Percentiles rank a stretch among this genome's conserved stretches.
phyloP scores from a whole-genome alignment of 768 basidiomycete species.

The Naganishia antarctica region DNA sequence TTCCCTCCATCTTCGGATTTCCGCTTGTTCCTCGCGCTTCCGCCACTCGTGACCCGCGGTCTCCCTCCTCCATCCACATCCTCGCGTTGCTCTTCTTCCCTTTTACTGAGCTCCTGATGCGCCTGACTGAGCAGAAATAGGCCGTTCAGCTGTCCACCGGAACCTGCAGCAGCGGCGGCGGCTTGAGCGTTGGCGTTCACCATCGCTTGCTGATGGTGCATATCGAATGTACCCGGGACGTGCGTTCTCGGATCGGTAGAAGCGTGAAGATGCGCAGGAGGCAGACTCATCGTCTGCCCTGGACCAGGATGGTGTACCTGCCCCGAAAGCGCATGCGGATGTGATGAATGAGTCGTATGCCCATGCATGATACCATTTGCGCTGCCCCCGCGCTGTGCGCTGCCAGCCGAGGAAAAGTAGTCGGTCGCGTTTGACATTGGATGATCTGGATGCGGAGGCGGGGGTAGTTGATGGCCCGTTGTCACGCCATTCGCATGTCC shows the following conservation, averaged over 20 bases:
- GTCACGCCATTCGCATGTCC: neutral
- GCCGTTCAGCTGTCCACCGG: slow-evolving; percentile 67
- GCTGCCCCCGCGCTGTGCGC: too few relatives aligned
- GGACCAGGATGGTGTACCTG: slow-evolving; percentile 17
- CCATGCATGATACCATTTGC: too few relatives aligned
- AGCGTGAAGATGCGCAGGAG: slow-evolving; percentile 27
- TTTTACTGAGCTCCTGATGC: slow-evolving; percentile 90
- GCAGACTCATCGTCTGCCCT: slow-evolving; percentile 19
- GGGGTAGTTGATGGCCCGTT: neutral
- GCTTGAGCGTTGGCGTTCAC: slow-evolving; percentile 8
- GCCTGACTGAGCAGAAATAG: slow-evolving; percentile 90
- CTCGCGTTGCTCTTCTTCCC: slow-evolving; percentile 63
- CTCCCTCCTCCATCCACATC: neutral
- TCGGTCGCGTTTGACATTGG: slow-evolving; percentile 12
- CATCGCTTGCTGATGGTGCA: slow-evolving; percentile 14
- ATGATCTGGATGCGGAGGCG: slow-evolving; percentile 16
- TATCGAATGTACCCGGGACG: neutral
- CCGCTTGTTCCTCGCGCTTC: slow-evolving; percentile 30
- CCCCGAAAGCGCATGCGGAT: slow-evolving; percentile 30
- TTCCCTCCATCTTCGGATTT: slow-evolving; percentile 35
- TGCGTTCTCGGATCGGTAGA: neutral
- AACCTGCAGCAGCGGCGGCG: neutral
- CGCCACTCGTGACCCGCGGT: neutral
- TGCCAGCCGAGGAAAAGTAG: neutral
- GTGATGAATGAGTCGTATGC: neutral